These are phyloP conservation scores for Trypanosoma avium DNA, from an alignment of 208 protist genomes.

Conservation along the genomic window DNA sequence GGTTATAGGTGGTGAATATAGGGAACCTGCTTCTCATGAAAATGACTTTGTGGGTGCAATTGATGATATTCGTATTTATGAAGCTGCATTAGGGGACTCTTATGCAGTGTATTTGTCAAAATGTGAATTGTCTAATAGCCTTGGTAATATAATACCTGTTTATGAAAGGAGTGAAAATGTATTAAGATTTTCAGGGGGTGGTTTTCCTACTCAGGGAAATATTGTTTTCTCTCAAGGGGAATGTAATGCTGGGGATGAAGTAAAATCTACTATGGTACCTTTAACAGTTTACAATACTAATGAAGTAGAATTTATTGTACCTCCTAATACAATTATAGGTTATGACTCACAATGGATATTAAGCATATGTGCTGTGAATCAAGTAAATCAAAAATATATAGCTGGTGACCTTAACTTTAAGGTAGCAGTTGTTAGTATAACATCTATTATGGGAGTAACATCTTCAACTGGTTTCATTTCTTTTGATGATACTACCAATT, in stretches of 20 bases:
- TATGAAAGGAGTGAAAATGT: not conserved
- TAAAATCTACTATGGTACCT: not conserved
- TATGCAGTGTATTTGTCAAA: slow-evolving; percentile 1
- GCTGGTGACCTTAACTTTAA: slow-evolving; percentile 5
- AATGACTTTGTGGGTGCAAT: slow-evolving; percentile 10
- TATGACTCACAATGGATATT: not conserved
- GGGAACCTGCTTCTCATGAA: not conserved
- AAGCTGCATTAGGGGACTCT: not conserved
- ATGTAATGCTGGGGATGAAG: not conserved
- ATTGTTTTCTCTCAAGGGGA: not conserved
- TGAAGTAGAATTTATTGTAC: not conserved
- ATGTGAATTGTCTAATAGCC: not conserved
- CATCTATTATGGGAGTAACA: slow-evolving; percentile 1
- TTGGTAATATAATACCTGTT: not conserved
- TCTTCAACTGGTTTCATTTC: not conserved
- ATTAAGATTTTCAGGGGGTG: not conserved
- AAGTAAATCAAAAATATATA: not conserved
- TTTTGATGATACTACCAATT: not conserved
- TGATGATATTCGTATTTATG: slow-evolving; percentile 8
- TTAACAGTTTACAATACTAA: not conserved
- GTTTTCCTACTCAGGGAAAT: not conserved
- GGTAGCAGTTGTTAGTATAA: slow-evolving; percentile 1
- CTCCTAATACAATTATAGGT: not conserved
- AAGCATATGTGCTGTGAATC: not conserved
- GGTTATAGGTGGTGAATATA: slow-evolving; percentile 8